Base-by-base conservation (phyloP, 139 green algal genomes). In the Coccomyxa sp. region DNA sequence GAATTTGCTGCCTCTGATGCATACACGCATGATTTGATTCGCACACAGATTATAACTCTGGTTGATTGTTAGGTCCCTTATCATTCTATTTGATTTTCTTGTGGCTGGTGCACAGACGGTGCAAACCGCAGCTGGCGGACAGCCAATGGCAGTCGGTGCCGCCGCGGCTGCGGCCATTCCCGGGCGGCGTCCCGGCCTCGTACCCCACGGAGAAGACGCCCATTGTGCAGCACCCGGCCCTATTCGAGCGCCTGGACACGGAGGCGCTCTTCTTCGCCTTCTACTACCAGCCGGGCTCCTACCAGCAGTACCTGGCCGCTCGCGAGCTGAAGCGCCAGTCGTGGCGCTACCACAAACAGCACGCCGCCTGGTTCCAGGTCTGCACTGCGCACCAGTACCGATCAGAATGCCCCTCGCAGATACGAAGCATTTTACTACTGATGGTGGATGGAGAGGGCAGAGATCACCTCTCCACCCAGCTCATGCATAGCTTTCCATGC, bases 241-340 rank as follows among this genome's bases (percentile, higher is more conserved):
- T 98, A 31, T 99, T 97, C 86, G 92, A 98, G 84, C 92, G 94
- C 81, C 89, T 99, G 84, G 97, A 99, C 86, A 91, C 89, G 25
- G 97, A 99, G 87, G 94, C 93, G 75, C 92, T 99, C 17, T 99
- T 99, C 90, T 99, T 98, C 85, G 90, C 94, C 58, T 99, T 99
- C 87, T 99, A 99, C 91, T 96, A 98, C 90, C 96, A 98, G 89
- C 96, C 93, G 10, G 93, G 91, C 58, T 90, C 85, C 0, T 93
- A 94, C 86, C 91, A 97, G 90, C 83, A 99, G 91, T 97, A 96
- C 87, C 89, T 99, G 45, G 96, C 96, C 12, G 96, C 96, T 7
- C 90, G 92, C 25, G 94, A 97, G 90, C 92, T 99, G 25, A 98
- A 98, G 90, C 86, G 92, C 28, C 94, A 98, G 89, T 93, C 89